Base-by-base conservation (phyloP, 176 grass and related monocot species). In the Aegilops tauschii region DNA sequence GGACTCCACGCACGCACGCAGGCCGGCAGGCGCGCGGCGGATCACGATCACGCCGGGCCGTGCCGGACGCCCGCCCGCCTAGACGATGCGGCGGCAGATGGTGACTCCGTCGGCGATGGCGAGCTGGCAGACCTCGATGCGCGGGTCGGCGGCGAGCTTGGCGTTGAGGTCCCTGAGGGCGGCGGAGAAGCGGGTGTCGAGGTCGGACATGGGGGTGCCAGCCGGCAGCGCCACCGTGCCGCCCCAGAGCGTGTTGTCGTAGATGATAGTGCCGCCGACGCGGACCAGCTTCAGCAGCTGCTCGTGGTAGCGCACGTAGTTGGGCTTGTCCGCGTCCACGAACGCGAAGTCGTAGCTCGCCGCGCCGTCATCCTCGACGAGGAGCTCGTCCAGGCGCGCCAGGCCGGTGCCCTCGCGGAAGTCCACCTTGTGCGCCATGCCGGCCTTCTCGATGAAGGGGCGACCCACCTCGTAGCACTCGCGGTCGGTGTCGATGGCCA, bases 361-460 rank as follows among this genome's bases (percentile, higher is more conserved):
- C 3, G 45, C 73, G 1, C 73, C 73, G 9, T 52, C 45, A 14
- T 76, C 44, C 73, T 76, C 45, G 73, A n/a, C 73, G 45, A 76
- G 45, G 45, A 76, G 73, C 45, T 76, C 73, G 8, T 54, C 45
- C 27, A 76, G 47, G 45, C 47, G 73, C 7, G 31, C 73, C 14
- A 76, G 73, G 16, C 73, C 73, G 14, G 47, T 47, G 45, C 73
- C 73, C 73, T 76, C 73, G 73, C 73, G 73, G 73, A 76, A 76
- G 73, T 76, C 73, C 73, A 76, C 73, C 73, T 76, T 76, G 45
- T 54, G 45, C 73, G 73, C 73, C 0, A 76, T 17, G 47, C 73
- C 73, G 45, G 73, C 73, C 73, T 76, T 76, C 28, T 76, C 73
- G 73, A 76, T 76, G 73, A 76, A 76, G 73, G 73, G 73, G 28